Percentiles rank a stretch among this genome's conserved stretches.
Evolutionary conservation across 352 stramenopile genomes (phyloP).

Genomic region (Globisporangium megalacanthum): DNA sequence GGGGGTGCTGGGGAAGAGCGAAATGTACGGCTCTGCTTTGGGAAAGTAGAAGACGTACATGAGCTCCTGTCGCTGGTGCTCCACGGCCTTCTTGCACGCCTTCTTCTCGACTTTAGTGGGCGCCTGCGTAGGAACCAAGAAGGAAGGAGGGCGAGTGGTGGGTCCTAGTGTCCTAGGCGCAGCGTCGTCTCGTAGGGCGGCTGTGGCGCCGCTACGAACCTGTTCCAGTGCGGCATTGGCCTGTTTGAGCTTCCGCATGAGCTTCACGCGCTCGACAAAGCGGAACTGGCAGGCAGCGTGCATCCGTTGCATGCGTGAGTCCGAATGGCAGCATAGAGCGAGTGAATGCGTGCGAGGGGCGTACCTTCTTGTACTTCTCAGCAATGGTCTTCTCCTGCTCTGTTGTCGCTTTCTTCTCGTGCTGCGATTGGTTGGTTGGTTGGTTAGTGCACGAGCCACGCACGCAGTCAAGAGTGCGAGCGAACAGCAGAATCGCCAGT

Average conservation of each 20-base stretch:
- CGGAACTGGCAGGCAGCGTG: conserved; percentile 30
- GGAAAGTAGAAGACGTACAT: conserved; percentile 85
- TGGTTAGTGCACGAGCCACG: no score
- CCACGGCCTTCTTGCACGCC: conserved; percentile 32
- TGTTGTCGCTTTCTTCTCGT: conserved; percentile 39
- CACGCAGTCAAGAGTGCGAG: no score
- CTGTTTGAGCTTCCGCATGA: conserved; percentile 78
- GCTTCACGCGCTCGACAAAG: conserved; percentile 81
- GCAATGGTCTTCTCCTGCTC: conserved; percentile 62
- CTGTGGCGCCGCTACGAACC: conserved; percentile 13
- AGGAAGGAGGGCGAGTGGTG: neutral
- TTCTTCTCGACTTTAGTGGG: conserved; percentile 33
- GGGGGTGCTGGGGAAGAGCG: conserved; percentile 51
- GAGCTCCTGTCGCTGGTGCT: conserved; percentile 51
- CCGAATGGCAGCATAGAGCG: neutral
- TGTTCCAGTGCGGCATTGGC: conserved; percentile 41
- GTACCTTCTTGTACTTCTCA: conserved; percentile 79
- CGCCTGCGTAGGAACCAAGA: conserved; percentile 16
- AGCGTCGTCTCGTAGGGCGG: no score
- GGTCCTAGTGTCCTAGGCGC: neutral
- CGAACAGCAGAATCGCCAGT: no score
- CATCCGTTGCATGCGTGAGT: no score
- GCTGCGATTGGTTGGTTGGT: conserved; percentile 11
- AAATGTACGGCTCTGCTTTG: conserved; percentile 62
- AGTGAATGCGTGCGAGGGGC: conserved; percentile 1